Base-by-base conservation (phyloP, 208 protist species). In the Crithidia bombi region DNA sequence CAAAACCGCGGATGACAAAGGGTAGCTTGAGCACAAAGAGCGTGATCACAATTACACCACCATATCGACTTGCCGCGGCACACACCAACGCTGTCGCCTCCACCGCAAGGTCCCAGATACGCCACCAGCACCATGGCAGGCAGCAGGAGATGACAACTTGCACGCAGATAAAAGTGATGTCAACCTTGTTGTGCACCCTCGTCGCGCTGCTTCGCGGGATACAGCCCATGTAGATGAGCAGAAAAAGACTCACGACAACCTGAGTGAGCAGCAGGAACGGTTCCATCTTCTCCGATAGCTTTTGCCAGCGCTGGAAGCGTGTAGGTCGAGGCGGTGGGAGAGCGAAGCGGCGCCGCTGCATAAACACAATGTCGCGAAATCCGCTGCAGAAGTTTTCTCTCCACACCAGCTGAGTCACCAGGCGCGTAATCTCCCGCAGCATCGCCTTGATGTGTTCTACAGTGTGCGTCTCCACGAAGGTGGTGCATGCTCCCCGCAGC, bases 311-410 rank as follows among this genome's bases (percentile, higher is more conserved):
- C 12, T 73, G 62, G 25, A 68, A 76, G 4, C 35, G 62, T 23
- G 68, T 66, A 23, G 65, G 52, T 0, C 50, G 61, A 19, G 25
- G 36, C 32, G 70, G 39, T 0, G 17, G 26, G 14, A 75, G 51
- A 23, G 51, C 26, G 26, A 38, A 15, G 11, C 71, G 63, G 11
- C 81, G 74, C 28, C 56, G 59, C 30, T 62, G 67, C 44, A 59
- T 46, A 52, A 88, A 92, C 1, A 85, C 70, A 33, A 90, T 83
- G 21, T 82, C 73, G 19, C 78, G 76, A 36, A 91, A 83, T 5
- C 49, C 79, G 23, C 79, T 84, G 67, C 81, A 91, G 59, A 94
- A 94, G 63, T 94, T 94, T 44, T 91, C 88, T 47, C 88, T 59
- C 88, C 85, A 94, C 11, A 91, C 72, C 12, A 91, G 72, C 50